Conservation (phyloP, 2,329 filamentous ascomycete genomes). For the Botrytis cinerea region DNA sequence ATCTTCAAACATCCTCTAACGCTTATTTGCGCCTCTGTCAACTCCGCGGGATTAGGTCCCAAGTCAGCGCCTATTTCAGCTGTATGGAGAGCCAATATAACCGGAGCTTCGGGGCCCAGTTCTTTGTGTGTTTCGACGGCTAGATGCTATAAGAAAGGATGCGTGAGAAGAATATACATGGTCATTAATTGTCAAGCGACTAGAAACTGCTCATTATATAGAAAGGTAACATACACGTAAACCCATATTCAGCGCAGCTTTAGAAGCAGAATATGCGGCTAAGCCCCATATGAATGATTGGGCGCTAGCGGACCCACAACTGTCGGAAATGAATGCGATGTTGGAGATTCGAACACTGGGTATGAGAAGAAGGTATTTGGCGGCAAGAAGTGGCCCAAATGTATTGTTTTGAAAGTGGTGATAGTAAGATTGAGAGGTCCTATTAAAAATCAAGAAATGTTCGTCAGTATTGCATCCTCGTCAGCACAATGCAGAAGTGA, state of each 20-base stretch:
- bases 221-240: conserved; percentile 40
- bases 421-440: conserved; percentile 54
- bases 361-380: conserved; percentile 50
- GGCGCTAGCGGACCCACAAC: conserved; percentile 56
- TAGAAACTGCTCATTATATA: neutral
- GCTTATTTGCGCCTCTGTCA: neutral
- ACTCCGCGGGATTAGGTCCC: neutral
- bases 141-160: neutral
- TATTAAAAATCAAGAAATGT: conserved; percentile 32
- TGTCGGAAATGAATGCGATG: conserved; percentile 58
- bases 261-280: conserved; percentile 58
- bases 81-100: conserved; percentile 3
- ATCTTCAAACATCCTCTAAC: conserved; percentile 6
- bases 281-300: conserved; percentile 58
- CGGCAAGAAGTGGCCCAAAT: conserved; percentile 59
- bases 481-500: neutral
- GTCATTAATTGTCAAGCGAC: neutral
- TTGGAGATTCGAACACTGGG: conserved; percentile 38
- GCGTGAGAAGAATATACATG: neutral
- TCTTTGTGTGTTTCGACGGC: neutral
- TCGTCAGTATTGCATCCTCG: neutral
- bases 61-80: conserved; percentile 7
- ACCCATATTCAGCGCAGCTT: conserved; percentile 58
- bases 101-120: neutral
- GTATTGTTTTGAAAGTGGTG: conserved; percentile 59